These are phyloP conservation scores for Protostelium mycophagum DNA, from an alignment of 78 protist species.

Conservation along the genomic window DNA sequence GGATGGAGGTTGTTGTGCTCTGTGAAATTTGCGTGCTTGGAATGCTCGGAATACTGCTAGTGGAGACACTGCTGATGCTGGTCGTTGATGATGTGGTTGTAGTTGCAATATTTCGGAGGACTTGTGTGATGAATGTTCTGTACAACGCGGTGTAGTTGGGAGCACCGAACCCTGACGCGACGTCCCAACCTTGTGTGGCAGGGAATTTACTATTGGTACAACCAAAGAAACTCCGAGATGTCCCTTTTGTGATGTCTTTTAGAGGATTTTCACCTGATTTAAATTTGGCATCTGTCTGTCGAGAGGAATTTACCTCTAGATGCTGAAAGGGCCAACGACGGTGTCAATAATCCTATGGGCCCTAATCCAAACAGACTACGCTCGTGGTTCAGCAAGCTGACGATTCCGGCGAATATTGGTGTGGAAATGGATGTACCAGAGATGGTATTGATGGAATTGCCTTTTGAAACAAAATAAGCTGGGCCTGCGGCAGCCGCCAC, in stretches of 20 bases:
- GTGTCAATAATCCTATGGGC: not conserved
- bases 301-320: no score
- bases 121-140: no score
- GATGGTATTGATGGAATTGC: not conserved
- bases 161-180: not conserved
- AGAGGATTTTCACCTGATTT: no score
- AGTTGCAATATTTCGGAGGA: no score
- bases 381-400: not conserved
- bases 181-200: not conserved
- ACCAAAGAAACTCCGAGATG: not conserved
- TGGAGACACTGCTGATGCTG: no score
- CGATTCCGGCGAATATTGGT: not conserved
- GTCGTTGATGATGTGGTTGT: no score
- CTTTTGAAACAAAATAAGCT: not conserved
- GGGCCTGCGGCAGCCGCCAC: not conserved
- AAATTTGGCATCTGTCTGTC: no score
- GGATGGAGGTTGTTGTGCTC: no score
- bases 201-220: not conserved
- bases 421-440: not conserved
- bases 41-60: no score
- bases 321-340: not conserved
- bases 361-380: not conserved
- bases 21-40: no score
- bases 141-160: no score
- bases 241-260: not conserved